Base-by-base conservation (phyloP, 2,329 filamentous ascomycete genomes). In the Penicillium crustosum region DNA sequence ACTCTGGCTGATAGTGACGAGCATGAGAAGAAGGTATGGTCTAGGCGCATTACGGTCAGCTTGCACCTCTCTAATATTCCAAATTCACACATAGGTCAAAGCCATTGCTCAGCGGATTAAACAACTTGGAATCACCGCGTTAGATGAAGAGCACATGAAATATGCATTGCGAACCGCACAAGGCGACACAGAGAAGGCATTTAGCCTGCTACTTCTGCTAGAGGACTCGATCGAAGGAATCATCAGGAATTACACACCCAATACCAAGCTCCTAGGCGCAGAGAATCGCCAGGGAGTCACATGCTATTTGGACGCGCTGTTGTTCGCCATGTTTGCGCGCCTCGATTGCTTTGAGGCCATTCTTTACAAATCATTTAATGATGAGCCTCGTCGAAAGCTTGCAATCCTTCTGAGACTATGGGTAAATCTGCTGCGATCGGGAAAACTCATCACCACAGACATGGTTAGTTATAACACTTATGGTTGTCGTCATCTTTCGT, bases 261-360 rank as follows among this genome's bases (percentile, higher is more conserved):
- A 82, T 53, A 82, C 89, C 8, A 83, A 83, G 56, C 86, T 97
- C 79, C 78, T 91, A 5, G 94, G 94, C 7, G 93, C 94, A 13
- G 89, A 91, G 66, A 99, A 99, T 70, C 83, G 92, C 48, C 83
- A 88, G 44, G 86, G 85, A 48, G 91, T 96, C 36, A 97, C 93
- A n/a, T 99, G 94, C 78, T 97, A 95, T 72, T 80, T 97, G 17
- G 94, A 97, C 73, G 84, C 93, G 0, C 78, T 97, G 23, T 82
- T 99, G 1, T 97, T 97, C 72, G 89, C 93, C 73, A 97, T 99
- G 91, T 97, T 97, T 72, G 89, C 90, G 19, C 88, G 90, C 59
- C 82, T 97, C 38, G 89, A 91, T 64, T 93, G 89, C 62, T 99
- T 96, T 72, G 93, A 97, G 74, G 91, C 89, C 49, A 96, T 97